Base-by-base conservation (phyloP, 164 flowering plant species). In the Cinnamomum chago region DNA sequence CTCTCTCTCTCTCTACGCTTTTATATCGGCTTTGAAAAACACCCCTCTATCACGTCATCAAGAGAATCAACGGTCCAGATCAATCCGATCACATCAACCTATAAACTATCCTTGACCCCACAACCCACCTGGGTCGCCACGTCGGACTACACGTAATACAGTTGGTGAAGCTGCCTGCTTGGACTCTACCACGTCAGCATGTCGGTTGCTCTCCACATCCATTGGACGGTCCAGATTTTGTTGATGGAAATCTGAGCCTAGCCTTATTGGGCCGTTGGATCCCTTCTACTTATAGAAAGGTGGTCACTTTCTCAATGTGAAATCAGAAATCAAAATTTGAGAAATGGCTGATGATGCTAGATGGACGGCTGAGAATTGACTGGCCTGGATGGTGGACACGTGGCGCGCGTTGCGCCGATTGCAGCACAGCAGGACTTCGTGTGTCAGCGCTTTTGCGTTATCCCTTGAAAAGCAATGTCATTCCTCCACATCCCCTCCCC, bases 51-150 rank as follows among this genome's bases (percentile, higher is more conserved):
- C 68, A 47, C 82, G 80, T 76, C 81, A 76, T 71, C 64, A 75
- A 76, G 52, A 5, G 6, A 76, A 76, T 80, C 80, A 65, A 80
- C 83, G 76, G 78, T 70, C 24, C 23, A 72, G 2, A 62, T 30
- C 20, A 33, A 0, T n/a, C 68, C 66, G 24, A 0, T 62, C 64
- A 55, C 20, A 5, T 5, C 67, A 51, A 50, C 82, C 83, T 78
- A 76, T 50, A 22, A 78, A 82, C 78, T 52, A 7, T 25, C 58
- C 10, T 22, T 24, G 55, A 23, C 58, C 24, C 58, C 35, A 1
- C 69, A 15, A 15, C 47, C 76, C 67, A 72, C 77, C 81, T 81
- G 81, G 67, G 62, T 77, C 10, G 67, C 77, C 81, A 81, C 81
- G 67, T 82, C 62, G 72, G 84, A 80, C 70, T 60, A 67, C 47